A percentile compares a stretch with the other conserved stretches of the same genome.
These are phyloP conservation scores for Cercospora sojina DNA, from an alignment of 2,329 filamentous ascomycete genomes.

Conservation along the genomic window DNA sequence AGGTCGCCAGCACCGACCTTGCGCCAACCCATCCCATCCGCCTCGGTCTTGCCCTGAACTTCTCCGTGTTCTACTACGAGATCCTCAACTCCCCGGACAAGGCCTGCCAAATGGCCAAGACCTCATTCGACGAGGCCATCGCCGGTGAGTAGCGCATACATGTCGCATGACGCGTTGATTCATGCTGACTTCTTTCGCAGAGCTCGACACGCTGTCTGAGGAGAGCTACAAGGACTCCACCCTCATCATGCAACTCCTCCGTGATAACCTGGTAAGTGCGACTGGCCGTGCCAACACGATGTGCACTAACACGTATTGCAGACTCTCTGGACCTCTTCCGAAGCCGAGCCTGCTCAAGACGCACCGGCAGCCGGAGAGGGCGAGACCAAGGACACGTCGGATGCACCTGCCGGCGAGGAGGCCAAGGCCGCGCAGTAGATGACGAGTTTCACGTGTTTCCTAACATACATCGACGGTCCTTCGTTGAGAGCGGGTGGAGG, in stretches of 20 bases:
- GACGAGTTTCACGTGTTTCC: constrained; percentile 19
- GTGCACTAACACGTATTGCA: constrained; percentile 43
- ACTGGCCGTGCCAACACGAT: neutral
- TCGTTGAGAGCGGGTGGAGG: constrained; percentile 26
- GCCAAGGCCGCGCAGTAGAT: constrained; percentile 46
- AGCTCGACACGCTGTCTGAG: constrained; percentile 95
- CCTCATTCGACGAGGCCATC: constrained; percentile 95
- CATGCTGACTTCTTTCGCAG: constrained; percentile 46
- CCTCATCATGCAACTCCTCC: constrained; percentile 96
- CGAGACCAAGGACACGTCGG: constrained; percentile 55
- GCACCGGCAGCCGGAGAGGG: constrained; percentile 46
- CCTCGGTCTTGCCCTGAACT: constrained; percentile 88
- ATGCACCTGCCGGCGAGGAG: constrained; percentile 57
- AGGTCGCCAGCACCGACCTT: constrained; percentile 85
- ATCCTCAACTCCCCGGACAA: constrained; percentile 98
- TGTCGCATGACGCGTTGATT: neutral
- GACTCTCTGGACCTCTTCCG: constrained; percentile 99
- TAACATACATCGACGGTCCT: constrained; percentile 28
- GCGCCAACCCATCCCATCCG: constrained; percentile 91
- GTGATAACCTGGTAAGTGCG: constrained; percentile 78
- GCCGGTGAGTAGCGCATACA: constrained; percentile 57
- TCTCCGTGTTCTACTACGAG: constrained; percentile 99
- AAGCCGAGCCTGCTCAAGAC: constrained; percentile 76
- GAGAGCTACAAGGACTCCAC: constrained; percentile 99
- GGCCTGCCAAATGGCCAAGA: constrained; percentile 96